These are phyloP conservation scores for Microascus cirrosus DNA, from an alignment of 2,329 filamentous ascomycete genomes.

Conservation along the genomic window DNA sequence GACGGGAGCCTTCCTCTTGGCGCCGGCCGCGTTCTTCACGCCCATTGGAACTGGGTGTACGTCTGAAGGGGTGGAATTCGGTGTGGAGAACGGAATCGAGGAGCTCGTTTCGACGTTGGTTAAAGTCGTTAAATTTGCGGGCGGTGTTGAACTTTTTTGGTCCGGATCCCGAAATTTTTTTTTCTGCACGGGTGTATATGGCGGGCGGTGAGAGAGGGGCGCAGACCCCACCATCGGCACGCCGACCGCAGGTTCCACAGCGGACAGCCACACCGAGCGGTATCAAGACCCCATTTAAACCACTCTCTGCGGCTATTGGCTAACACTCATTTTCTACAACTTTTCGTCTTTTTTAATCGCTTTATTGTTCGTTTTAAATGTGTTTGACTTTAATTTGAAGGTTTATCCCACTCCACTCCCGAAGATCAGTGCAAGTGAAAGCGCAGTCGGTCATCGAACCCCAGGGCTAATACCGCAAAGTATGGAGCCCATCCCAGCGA, in stretches of 20 bases:
- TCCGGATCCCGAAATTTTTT: background rate
- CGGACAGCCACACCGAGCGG: background rate
- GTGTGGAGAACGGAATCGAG: background rate
- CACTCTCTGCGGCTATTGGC: no score
- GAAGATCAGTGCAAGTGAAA: no score
- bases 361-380: no score
- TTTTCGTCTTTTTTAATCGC: no score
- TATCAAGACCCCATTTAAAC: no score
- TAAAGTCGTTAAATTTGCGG: slow-evolving; percentile 1
- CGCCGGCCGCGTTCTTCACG: slow-evolving; percentile 30
- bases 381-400: no score
- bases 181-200: background rate
- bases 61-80: background rate
- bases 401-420: no score
- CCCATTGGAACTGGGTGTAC: slow-evolving; percentile 5
- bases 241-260: background rate
- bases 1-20: slow-evolving; percentile 44
- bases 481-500: no score
- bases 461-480: no score
- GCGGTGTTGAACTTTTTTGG: background rate
- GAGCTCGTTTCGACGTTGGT: background rate
- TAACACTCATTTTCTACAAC: no score
- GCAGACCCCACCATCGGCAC: background rate
- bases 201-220: background rate
- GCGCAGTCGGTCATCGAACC: no score